Base-by-base conservation (phyloP, 805 yeast species). In the Kurtzmaniella cleridarum region DNA sequence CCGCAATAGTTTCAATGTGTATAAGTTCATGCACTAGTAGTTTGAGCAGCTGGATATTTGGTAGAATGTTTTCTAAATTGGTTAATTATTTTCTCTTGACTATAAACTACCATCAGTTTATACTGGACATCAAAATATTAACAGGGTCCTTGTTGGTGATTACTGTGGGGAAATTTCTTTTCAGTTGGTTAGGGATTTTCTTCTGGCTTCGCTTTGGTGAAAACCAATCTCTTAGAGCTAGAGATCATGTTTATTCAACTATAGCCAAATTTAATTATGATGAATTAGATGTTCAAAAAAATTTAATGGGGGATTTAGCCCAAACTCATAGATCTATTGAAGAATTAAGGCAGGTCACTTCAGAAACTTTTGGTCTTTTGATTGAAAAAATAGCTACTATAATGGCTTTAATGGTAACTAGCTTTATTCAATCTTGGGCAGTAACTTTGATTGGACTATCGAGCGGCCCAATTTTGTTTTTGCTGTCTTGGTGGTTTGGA, bases 401-500 rank as follows among this genome's bases (percentile, higher is more conserved):
- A 0, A 38, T 76, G 3, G 76, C 83, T 0, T 59, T 83, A 9
- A 53, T 82, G 1, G 70, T 76, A 1, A 76, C 84, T 0, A 79
- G 96, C 1, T 74, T 93, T 54, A 73, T 74, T 43, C 81, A 79
- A 43, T 85, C 95, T 2, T 91, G 97, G 97, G 72, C 85, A 3
- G 68, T 93, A 9, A 85, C 97, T 0, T 60, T 93, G 18, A 75
- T 93, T 1, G 76, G 84, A n/a, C 51, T 91, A 42, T 81, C 87
- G 1, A 71, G 84, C 3, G 48, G 87, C 3, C 98, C 98, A 0
- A 27, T 89, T 0, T 75, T 91, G 41, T 68, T 69, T 0, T 7
- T 69, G 0, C 45, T 73, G 2, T 78, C 83, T 1, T 58, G 64
- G 28, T 27, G 69, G 0, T 73, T 82, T 41, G 78, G 89, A 0